These are phyloP conservation scores for Zea luxurians DNA, from an alignment of 176 grass and related monocot species.

Conservation along the genomic window DNA sequence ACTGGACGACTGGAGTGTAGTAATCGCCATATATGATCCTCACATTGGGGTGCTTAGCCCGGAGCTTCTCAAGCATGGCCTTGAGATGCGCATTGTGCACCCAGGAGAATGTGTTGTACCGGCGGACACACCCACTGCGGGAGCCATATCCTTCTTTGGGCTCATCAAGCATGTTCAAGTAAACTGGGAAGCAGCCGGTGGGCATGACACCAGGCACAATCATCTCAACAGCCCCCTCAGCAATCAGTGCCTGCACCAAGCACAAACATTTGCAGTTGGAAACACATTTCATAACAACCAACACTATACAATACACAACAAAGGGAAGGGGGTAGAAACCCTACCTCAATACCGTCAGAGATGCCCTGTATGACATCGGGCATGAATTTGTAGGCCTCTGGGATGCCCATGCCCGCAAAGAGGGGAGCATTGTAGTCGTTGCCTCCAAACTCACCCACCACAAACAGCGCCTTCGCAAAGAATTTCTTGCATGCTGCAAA, in stretches of 20 bases:
- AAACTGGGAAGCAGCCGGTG: conserved; percentile 77
- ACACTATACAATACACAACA: neutral
- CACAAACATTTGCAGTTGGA: conserved; percentile 4
- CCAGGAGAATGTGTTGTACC: conserved; percentile 67
- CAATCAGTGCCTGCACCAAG: conserved; percentile 67
- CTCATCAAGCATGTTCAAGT: conserved; percentile 58
- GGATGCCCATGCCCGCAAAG: conserved; percentile 59
- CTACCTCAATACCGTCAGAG: conserved; percentile 69
- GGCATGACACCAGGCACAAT: conserved; percentile 91
- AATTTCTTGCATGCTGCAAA: conserved; percentile 62
- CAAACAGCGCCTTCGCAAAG: conserved; percentile 65
- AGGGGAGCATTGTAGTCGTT: conserved; percentile 84
- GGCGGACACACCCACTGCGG: conserved; percentile 63
- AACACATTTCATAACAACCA: neutral
- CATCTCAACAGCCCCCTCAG: conserved; percentile 76
- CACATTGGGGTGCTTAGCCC: conserved; percentile 57
- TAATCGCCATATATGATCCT: conserved; percentile 87
- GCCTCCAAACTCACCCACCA: conserved; percentile 82
- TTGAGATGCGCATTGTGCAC: conserved; percentile 76
- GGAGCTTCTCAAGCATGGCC: conserved; percentile 58
- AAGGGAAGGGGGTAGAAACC: neutral
- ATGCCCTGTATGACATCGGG: conserved; percentile 79
- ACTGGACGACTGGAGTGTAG: conserved; percentile 78
- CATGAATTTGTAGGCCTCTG: conserved; percentile 61
- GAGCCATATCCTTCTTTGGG: conserved; percentile 47